These are phyloP conservation scores for Somion occarium DNA, from an alignment of 1,284 basidiomycete genomes.

Conservation along the genomic window DNA sequence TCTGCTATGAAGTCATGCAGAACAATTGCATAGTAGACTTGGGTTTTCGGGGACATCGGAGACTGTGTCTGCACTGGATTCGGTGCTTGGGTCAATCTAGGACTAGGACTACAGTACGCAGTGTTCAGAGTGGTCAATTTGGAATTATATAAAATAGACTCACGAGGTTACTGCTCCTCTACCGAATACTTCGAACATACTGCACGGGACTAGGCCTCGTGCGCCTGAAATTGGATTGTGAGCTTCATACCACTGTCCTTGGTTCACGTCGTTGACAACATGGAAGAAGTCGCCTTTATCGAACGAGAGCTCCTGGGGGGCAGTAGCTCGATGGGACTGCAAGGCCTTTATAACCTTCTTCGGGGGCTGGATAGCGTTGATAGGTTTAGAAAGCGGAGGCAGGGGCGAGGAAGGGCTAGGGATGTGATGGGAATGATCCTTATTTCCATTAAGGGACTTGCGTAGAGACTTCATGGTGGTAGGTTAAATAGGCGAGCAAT, in stretches of 20 bases:
- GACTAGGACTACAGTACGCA: not conserved
- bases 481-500: conserved; percentile 17
- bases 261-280: conserved; percentile 74
- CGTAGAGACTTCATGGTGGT: conserved; percentile 78
- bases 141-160: not conserved
- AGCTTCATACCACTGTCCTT: conserved; percentile 75
- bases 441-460: conserved; percentile 74
- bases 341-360: conserved; percentile 95
- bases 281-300: conserved; percentile 97
- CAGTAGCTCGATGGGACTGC: conserved; percentile 61
- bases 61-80: conserved; percentile 16
- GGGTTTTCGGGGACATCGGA: conserved; percentile 39
- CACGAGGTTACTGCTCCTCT: conserved; percentile 46
- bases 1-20: conserved; percentile 95
- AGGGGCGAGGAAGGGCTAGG: conserved; percentile 58
- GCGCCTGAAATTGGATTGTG: conserved; percentile 91
- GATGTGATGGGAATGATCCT: conserved; percentile 53
- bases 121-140: too few species aligned
- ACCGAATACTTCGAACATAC: conserved; percentile 83
- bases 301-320: conserved; percentile 88
- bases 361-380: conserved; percentile 74
- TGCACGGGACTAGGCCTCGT: conserved; percentile 85
- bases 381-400: conserved; percentile 62
- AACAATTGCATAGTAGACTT: conserved; percentile 87
- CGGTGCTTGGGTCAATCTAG: not conserved